Evolutionary conservation across 2,329 filamentous ascomycete species (phyloP).

Genomic region (Xylaria sp.): DNA sequence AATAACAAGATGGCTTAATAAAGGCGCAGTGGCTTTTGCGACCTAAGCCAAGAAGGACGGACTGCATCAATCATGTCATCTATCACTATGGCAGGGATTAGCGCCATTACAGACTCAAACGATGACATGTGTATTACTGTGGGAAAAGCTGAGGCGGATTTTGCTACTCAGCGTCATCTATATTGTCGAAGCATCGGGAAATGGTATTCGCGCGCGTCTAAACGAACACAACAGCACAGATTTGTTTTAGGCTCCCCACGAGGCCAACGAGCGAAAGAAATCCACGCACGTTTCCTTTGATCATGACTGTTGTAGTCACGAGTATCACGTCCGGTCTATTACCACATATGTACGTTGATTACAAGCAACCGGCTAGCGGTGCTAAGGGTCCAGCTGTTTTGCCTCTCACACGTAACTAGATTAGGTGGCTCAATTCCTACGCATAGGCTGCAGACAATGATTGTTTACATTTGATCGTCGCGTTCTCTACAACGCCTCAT

Average conservation of each 20-base stretch:
- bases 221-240: not conserved
- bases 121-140: not conserved
- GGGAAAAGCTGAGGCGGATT: not conserved
- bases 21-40: slow-evolving; percentile 11
- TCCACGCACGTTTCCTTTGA: slow-evolving; percentile 32
- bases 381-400: not conserved
- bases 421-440: slow-evolving; percentile 15
- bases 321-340: slow-evolving; percentile 22
- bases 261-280: slow-evolving; percentile 29
- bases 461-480: slow-evolving; percentile 18
- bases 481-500: slow-evolving; percentile 5
- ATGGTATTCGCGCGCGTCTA: slow-evolving; percentile 7
- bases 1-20: slow-evolving; percentile 17
- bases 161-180: slow-evolving; percentile 1
- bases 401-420: slow-evolving; percentile 1
- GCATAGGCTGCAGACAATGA: slow-evolving; percentile 4
- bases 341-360: slow-evolving; percentile 5
- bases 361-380: slow-evolving; percentile 15
- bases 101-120: not conserved
- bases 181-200: not conserved
- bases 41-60: slow-evolving; percentile 1
- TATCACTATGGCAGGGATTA: not conserved
- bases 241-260: slow-evolving; percentile 6
- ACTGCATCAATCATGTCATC: slow-evolving; percentile 5
- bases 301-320: slow-evolving; percentile 14